Percentiles rank a stretch among this genome's conserved stretches.
Evolutionary conservation across 768 basidiomycete species (phyloP).

Genomic region (Glaciozyma martinii): DNA sequence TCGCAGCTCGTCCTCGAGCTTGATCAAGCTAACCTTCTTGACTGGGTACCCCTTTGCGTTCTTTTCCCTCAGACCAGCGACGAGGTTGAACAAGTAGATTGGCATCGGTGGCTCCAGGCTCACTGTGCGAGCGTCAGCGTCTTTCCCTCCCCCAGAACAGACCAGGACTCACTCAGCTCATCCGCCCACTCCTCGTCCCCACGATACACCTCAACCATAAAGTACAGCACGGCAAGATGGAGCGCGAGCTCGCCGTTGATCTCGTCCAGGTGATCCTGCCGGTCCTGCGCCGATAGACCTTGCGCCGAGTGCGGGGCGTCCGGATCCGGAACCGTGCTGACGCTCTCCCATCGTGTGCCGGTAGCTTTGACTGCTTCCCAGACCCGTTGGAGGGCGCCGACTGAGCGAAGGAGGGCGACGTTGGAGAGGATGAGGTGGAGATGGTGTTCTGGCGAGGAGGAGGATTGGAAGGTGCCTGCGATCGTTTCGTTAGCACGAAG

Average conservation of each 20-base stretch:
- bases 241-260: slow-evolving; percentile 83
- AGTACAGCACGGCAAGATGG: slow-evolving; percentile 91
- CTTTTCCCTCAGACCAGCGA: slow-evolving; percentile 84
- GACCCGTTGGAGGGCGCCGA: slow-evolving; percentile 72
- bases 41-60: slow-evolving; percentile 92
- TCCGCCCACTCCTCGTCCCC: slow-evolving; percentile 91
- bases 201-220: slow-evolving; percentile 86
- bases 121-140: slow-evolving; percentile 51
- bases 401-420: slow-evolving; percentile 69
- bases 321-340: neutral
- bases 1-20: neutral
- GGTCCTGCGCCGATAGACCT: slow-evolving; percentile 43
- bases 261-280: slow-evolving; percentile 74
- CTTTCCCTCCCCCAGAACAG: neutral
- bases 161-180: slow-evolving; percentile 68
- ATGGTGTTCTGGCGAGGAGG: slow-evolving; percentile 87
- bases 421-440: slow-evolving; percentile 93
- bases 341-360: slow-evolving; percentile 42
- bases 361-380: slow-evolving; percentile 86
- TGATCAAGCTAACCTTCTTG: slow-evolving; percentile 62
- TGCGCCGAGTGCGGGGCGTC: neutral
- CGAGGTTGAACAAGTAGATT: slow-evolving; percentile 78
- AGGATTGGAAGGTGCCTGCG: slow-evolving; percentile 42
- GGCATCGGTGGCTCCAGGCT: slow-evolving; percentile 88
- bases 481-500: slow-evolving; percentile 1